These are phyloP conservation scores for Aechmea fasciata DNA, from an alignment of 176 grass and related monocot species.

Conservation along the genomic window DNA sequence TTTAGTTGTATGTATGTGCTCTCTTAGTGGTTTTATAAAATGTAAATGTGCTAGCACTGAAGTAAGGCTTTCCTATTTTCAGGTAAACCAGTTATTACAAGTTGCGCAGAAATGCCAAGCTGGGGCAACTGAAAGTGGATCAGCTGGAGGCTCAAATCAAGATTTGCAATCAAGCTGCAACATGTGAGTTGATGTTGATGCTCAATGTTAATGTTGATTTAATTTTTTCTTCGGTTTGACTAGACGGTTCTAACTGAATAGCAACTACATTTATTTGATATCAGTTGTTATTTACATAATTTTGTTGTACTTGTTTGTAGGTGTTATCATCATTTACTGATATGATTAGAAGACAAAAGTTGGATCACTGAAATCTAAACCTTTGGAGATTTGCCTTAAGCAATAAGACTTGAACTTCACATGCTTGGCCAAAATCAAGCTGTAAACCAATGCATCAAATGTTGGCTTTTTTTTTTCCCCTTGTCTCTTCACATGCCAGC, in stretches of 20 bases:
- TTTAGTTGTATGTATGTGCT: too few species aligned
- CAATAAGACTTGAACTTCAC: too few species aligned
- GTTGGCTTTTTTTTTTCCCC: too few species aligned
- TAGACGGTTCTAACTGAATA: not conserved
- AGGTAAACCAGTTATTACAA: constrained; percentile 80
- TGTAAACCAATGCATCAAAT: too few species aligned
- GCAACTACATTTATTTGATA: too few species aligned
- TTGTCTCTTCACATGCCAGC: too few species aligned
- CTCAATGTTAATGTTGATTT: not conserved
- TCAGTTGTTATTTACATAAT: too few species aligned
- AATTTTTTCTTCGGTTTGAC: not conserved
- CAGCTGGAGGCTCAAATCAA: constrained; percentile 45
- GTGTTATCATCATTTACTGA: not conserved
- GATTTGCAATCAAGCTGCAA: constrained; percentile 69
- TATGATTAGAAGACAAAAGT: too few species aligned
- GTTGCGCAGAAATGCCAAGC: constrained; percentile 89
- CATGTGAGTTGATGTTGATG: constrained; percentile 40
- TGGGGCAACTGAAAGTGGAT: constrained; percentile 41
- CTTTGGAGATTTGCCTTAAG: too few species aligned
- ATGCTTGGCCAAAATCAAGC: too few species aligned
- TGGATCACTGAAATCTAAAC: too few species aligned
- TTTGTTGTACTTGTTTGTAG: not conserved
- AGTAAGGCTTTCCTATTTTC: constrained; percentile 9
- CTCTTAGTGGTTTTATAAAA: too few species aligned
- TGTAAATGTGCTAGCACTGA: not conserved